Conservation (phyloP, 371 early-diverging fungal species). For the Smittium culicis region DNA sequence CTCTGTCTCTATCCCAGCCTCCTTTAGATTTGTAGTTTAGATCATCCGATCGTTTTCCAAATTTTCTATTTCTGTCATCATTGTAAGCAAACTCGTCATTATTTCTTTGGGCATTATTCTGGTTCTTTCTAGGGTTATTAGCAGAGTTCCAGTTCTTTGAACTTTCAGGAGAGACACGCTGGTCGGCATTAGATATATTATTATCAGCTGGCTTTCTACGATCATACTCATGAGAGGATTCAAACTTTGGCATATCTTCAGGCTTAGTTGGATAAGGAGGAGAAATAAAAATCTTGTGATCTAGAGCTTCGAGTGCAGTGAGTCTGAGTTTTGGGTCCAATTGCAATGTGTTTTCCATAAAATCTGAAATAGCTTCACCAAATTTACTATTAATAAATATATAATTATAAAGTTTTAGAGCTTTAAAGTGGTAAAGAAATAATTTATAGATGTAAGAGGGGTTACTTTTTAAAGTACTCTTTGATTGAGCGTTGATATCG, state of each 20-base stretch:
- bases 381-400: no score
- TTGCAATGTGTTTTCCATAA: conserved; percentile 54
- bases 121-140: background rate
- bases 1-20: no score
- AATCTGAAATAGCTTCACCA: conserved; percentile 41
- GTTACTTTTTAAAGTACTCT: conserved; percentile 37
- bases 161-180: no score
- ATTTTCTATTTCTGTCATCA: no score
- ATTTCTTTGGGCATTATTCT: background rate
- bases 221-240: conserved; percentile 36
- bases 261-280: conserved; percentile 31
- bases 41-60: no score
- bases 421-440: no score
- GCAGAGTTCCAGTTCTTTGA: no score
- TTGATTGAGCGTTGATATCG: conserved; percentile 37
- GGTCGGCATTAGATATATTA: no score
- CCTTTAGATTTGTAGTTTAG: no score
- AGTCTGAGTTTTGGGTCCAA: conserved; percentile 66
- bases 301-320: conserved; percentile 56
- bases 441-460: no score
- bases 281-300: conserved; percentile 38
- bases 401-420: no score
- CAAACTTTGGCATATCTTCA: conserved; percentile 33
- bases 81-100: no score
- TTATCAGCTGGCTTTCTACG: conserved; percentile 20